Evolutionary conservation across 2,329 filamentous ascomycete genomes (phyloP).

Genomic region (Aureobasidium subglaciale): DNA sequence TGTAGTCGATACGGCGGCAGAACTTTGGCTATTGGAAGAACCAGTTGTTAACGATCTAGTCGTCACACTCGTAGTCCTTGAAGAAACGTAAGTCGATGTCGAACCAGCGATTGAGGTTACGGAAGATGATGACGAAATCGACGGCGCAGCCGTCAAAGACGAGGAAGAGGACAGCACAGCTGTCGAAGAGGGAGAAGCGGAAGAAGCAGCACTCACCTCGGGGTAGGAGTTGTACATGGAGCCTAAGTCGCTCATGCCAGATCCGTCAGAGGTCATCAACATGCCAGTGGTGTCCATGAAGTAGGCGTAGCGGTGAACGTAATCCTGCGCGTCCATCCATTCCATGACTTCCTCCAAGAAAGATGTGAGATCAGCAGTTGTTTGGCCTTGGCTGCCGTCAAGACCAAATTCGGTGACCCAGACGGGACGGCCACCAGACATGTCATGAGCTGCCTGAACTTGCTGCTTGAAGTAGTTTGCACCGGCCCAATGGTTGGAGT

Average conservation of each 20-base stretch:
- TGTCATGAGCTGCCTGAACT: slow-evolving; percentile 22
- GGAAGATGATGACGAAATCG: background rate
- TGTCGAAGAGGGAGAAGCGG: background rate
- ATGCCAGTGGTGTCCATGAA: slow-evolving; percentile 26
- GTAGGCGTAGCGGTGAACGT: slow-evolving; percentile 34
- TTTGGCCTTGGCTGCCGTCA: slow-evolving; percentile 23
- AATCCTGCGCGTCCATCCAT: slow-evolving; percentile 32
- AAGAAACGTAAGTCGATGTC: slow-evolving; percentile 1
- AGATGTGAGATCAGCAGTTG: slow-evolving; percentile 31
- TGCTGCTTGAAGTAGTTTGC: slow-evolving; percentile 38
- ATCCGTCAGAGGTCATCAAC: slow-evolving; percentile 22
- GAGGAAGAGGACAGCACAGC: background rate
- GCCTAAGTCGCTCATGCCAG: slow-evolving; percentile 19
- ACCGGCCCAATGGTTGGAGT: slow-evolving; percentile 32
- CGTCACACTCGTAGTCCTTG: slow-evolving; percentile 7
- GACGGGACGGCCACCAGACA: slow-evolving; percentile 20
- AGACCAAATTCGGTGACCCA: slow-evolving; percentile 56
- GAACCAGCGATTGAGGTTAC: background rate
- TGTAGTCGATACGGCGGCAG: background rate
- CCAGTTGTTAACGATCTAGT: background rate
- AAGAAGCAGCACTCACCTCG: slow-evolving; percentile 3
- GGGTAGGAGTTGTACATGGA: slow-evolving; percentile 22
- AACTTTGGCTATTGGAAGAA: background rate
- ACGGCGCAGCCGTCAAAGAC: background rate
- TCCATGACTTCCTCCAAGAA: slow-evolving; percentile 44